Percentiles rank a stretch among this genome's conserved stretches.
Conservation (phyloP, 768 basidiomycete species). For the Leccinum disarticulatum region DNA sequence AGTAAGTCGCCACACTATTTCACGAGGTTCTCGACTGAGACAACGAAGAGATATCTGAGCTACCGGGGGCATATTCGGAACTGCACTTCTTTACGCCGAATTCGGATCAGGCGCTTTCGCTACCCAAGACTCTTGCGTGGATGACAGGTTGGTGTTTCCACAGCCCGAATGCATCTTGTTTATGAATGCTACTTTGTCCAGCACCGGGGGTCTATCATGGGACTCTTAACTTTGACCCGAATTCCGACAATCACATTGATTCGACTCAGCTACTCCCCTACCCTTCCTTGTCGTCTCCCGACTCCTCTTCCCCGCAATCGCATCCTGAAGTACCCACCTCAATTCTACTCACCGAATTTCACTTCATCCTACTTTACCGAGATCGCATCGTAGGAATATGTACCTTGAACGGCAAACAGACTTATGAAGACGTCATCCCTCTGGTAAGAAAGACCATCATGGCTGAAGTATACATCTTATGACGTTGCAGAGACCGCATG, state of each 20-base stretch:
- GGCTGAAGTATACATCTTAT: slow-evolving; percentile 8
- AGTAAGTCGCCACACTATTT: slow-evolving; percentile 52
- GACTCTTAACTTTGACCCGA: slow-evolving; percentile 64
- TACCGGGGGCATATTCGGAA: slow-evolving; percentile 82
- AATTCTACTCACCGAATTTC: slow-evolving; percentile 86
- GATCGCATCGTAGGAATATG: slow-evolving; percentile 79
- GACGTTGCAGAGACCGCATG: slow-evolving; percentile 62
- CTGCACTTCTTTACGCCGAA: slow-evolving; percentile 77
- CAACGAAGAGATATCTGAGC: slow-evolving; percentile 78
- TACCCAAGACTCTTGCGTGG: slow-evolving; percentile 85
- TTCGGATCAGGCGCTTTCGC: slow-evolving; percentile 63
- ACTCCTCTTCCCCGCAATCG: slow-evolving; percentile 20
- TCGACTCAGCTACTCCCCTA: slow-evolving; percentile 79
- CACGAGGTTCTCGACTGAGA: slow-evolving; percentile 19
- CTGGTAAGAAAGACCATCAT: slow-evolving; percentile 51
- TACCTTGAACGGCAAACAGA: slow-evolving; percentile 73
- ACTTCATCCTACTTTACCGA: slow-evolving; percentile 82
- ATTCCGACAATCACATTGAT: slow-evolving; percentile 75
- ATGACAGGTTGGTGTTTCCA: slow-evolving; percentile 65
- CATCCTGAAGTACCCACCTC: slow-evolving; percentile 59
- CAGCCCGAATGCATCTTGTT: neutral
- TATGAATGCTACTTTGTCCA: slow-evolving; percentile 28
- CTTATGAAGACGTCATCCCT: slow-evolving; percentile 82
- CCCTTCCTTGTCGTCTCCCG: slow-evolving; percentile 42
- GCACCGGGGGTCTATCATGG: slow-evolving; percentile 91